A percentile compares a stretch with the other conserved stretches of the same genome.
Conservation (phyloP, 805 yeast genomes). For the Zygosaccharomyces pseudorouxii region DNA sequence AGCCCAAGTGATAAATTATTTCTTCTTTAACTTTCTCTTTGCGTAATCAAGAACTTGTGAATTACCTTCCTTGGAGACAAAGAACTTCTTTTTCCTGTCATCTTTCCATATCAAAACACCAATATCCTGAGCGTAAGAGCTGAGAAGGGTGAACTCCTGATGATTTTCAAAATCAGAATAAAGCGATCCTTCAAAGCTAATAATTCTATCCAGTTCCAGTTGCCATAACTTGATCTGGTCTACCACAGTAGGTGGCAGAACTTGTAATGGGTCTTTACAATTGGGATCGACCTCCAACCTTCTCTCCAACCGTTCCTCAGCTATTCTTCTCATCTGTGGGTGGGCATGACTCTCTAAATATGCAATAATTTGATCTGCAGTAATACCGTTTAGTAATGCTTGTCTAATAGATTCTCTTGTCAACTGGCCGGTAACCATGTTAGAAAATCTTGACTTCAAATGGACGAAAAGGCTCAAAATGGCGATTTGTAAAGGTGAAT, state of each 20-base stretch:
- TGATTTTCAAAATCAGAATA: constrained; percentile 80
- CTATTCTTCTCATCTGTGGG: constrained; percentile 76
- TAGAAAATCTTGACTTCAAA: constrained; percentile 75
- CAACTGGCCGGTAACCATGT: constrained; percentile 89
- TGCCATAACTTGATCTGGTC: constrained; percentile 97
- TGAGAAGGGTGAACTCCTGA: constrained; percentile 67
- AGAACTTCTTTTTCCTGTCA: constrained; percentile 61
- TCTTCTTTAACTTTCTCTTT: constrained; percentile 43
- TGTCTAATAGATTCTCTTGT: constrained; percentile 87
- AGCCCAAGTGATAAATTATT: neutral
- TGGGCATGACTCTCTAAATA: constrained; percentile 91
- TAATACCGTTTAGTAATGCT: constrained; percentile 83
- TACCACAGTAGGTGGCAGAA: constrained; percentile 91
- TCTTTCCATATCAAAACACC: constrained; percentile 92
- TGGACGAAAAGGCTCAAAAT: constrained; percentile 85
- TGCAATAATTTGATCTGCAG: constrained; percentile 89
- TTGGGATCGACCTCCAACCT: constrained; percentile 54
- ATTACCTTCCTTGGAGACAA: constrained; percentile 84
- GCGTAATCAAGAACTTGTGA: constrained; percentile 90
- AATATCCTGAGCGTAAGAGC: constrained; percentile 79
- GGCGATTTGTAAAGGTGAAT: constrained; percentile 92
- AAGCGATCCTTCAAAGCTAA: constrained; percentile 78
- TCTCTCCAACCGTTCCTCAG: constrained; percentile 63
- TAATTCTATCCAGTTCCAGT: constrained; percentile 87
- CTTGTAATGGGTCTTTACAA: constrained; percentile 49